Base-by-base conservation (phyloP, 352 stramenopile genomes). In the Aphanomyces stellatus region DNA sequence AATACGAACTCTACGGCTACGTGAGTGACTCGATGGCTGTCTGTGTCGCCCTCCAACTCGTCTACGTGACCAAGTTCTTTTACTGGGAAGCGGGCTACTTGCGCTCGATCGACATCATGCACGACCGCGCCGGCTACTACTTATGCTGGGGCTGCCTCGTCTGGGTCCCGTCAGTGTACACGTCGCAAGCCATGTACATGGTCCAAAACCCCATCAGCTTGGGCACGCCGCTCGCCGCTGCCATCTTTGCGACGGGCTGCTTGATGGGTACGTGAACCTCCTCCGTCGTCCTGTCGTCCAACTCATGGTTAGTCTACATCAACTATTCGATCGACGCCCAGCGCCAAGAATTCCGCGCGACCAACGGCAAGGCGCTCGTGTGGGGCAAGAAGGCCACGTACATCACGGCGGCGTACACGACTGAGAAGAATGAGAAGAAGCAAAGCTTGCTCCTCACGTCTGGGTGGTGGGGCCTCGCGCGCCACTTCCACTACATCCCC, bases 31-130 rank as follows among this genome's bases (percentile, higher is more conserved):
- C 86, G 61, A 96, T 97, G 82, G 70, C 82, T 25, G 79, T 95
- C 46, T 92, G 85, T 62, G 90, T 95, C 6, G 74, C 65, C 3
- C 78, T 97, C 37, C 93, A 98, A 74, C 76, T 97, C 57, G 74
- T 98, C 55, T 99, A 99, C 80, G 77, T 99, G 13, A 87, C 85
- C 74, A 99, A 99, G 79, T 99, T 99, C 77, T 99, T 98, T 77
- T 88, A 90, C 74, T 98, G 94, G 91, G 91, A 97, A 75, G 84
- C 84, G 17, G 88, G 89, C 28, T 99, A 99, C 87, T 98, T 98
- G 92, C 93, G 93, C 74, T 97, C 82, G 57, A 99, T 99, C 76
- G 96, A 99, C 77, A 99, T 99, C 72, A 89, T 96, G 87, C 87
- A 97, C 76, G 91, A 98, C 75, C 88, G 91, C 60, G 91, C 91